These are phyloP conservation scores for Harringtonia lauricola DNA, from an alignment of 2,329 filamentous ascomycete species.

Conservation along the genomic window DNA sequence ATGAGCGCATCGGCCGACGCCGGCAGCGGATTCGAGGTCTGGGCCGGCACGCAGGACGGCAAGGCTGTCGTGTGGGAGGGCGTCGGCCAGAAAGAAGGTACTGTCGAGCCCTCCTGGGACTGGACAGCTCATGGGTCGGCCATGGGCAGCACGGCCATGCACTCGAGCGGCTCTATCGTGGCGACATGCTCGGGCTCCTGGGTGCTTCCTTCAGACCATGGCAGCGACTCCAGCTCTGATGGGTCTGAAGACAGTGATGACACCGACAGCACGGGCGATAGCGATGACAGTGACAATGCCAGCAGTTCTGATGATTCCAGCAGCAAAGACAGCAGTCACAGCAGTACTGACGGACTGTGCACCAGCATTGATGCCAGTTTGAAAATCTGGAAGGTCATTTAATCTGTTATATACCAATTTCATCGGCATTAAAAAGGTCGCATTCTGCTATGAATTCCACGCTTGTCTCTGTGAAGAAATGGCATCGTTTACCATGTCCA, in stretches of 20 bases:
- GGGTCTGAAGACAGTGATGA: neutral
- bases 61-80: constrained; percentile 47
- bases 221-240: constrained; percentile 17
- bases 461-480: too few species aligned
- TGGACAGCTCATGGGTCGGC: constrained; percentile 37
- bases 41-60: constrained; percentile 47
- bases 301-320: too few species aligned
- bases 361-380: constrained; percentile 3
- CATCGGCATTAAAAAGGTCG: too few species aligned
- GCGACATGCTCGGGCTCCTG: constrained; percentile 47
- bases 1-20: constrained; percentile 13
- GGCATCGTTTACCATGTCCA: constrained; percentile 37
- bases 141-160: constrained; percentile 38
- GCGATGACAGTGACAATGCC: constrained; percentile 14
- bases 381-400: constrained; percentile 9
- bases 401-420: neutral
- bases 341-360: neutral
- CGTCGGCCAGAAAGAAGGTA: constrained; percentile 36
- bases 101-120: constrained; percentile 32
- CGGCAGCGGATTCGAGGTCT: constrained; percentile 43
- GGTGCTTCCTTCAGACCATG: constrained; percentile 15
- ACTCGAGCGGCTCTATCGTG: constrained; percentile 42
- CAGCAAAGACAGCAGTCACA: too few species aligned
- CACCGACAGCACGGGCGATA: constrained; percentile 8
- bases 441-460: too few species aligned